Conservation (phyloP, 2,329 filamentous ascomycete genomes). For the Pestalotiopsis sp. region DNA sequence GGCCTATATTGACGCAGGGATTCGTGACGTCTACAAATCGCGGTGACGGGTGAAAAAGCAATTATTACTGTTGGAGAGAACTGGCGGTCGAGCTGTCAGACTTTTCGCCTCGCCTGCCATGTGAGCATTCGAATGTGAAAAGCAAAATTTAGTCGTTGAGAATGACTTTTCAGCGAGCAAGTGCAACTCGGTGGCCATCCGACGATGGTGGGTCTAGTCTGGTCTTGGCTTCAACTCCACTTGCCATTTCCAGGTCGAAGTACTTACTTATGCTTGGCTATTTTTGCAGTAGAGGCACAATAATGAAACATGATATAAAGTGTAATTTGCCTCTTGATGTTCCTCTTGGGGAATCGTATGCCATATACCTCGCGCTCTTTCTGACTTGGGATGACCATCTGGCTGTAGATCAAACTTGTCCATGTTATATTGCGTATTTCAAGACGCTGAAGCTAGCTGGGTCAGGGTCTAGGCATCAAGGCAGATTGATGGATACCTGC, state of each 20-base stretch:
- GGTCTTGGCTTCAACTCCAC: not conserved
- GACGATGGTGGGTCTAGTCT: not conserved
- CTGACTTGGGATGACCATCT: too few relatives aligned
- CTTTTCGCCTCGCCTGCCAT: not conserved
- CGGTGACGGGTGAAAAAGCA: not conserved
- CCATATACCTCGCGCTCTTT: not conserved
- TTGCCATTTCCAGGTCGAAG: not conserved
- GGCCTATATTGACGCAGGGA: not conserved
- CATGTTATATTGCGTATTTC: not conserved
- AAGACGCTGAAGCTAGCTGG: not conserved
- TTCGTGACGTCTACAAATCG: not conserved
- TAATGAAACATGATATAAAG: not conserved
- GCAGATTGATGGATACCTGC: not conserved
- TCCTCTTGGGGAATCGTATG: not conserved
- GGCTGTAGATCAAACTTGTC: too few relatives aligned
- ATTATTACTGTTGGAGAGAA: not conserved
- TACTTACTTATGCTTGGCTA: not conserved
- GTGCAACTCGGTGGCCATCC: not conserved
- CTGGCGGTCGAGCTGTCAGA: not conserved
- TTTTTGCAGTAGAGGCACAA: not conserved
- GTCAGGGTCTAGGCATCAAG: not conserved
- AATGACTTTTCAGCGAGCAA: not conserved
- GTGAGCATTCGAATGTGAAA: not conserved
- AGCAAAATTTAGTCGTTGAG: not conserved
- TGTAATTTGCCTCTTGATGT: not conserved